Evolutionary conservation across 208 protist species (phyloP).

Genomic region (Spongospora subterranea): DNA sequence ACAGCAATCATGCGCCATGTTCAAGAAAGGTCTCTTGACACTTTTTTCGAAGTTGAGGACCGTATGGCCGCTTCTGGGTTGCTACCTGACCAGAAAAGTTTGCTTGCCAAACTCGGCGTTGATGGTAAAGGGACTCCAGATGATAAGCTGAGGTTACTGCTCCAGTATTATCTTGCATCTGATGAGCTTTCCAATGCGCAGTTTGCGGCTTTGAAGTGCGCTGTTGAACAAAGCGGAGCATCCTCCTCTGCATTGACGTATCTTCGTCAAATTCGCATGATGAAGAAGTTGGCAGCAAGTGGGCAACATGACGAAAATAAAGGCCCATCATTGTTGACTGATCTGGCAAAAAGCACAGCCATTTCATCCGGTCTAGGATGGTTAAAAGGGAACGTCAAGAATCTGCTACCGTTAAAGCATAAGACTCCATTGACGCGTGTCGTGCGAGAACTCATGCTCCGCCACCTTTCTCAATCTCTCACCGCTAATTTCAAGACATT

Average conservation of each 20-base stretch:
- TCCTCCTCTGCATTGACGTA: not conserved
- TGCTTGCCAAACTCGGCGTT: not conserved
- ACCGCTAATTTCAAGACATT: not conserved
- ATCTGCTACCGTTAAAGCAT: constrained; percentile 69
- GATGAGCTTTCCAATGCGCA: not conserved
- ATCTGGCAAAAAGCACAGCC: constrained; percentile 25
- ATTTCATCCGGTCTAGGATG: not conserved
- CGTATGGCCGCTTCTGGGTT: constrained; percentile 69
- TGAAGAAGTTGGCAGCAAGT: not conserved
- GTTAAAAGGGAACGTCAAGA: constrained; percentile 60
- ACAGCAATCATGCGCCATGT: constrained; percentile 71
- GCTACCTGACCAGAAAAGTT: not conserved
- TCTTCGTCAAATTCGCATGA: not conserved
- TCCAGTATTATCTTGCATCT: not conserved
- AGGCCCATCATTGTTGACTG: not conserved
- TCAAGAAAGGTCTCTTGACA: constrained; percentile 73
- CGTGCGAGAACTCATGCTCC: constrained; percentile 79
- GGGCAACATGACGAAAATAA: not conserved
- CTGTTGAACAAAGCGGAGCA: not conserved
- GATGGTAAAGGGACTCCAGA: constrained; percentile 38
- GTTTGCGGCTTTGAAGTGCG: not conserved
- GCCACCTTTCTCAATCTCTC: not conserved
- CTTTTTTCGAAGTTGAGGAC: constrained; percentile 76
- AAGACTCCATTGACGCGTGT: constrained; percentile 75
- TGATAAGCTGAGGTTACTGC: constrained; percentile 59